Percentiles rank a stretch among this genome's conserved stretches.
Conservation (phyloP, 1,139 yeast species). For the Yamadazyma triangularis region DNA sequence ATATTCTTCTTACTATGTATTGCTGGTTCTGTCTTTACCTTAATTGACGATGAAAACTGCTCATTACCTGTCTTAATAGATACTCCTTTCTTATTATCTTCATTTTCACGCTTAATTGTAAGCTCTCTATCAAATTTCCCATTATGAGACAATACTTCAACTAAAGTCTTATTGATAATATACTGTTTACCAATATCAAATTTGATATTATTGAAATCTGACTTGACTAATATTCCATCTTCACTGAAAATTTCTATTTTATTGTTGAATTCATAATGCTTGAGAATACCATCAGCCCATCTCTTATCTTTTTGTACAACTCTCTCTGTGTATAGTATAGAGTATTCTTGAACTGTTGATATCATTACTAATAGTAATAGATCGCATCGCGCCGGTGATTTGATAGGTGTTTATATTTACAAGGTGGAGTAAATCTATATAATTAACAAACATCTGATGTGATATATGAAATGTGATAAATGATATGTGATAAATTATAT, state of each 20-base stretch:
- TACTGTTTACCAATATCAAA: conserved; percentile 10
- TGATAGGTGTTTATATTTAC: too few species aligned
- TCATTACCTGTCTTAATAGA: conserved; percentile 3
- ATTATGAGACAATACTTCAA: conserved; percentile 7
- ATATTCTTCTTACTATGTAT: too few species aligned
- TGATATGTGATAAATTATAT: too few species aligned
- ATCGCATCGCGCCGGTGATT: too few species aligned
- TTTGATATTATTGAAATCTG: conserved; percentile 16
- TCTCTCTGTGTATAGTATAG: conserved; percentile 38
- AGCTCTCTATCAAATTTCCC: conserved; percentile 9
- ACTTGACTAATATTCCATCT: conserved; percentile 30
- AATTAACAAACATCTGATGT: too few species aligned
- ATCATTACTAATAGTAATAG: too few species aligned
- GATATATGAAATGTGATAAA: too few species aligned
- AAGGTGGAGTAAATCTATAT: too few species aligned
- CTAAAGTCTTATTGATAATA: conserved; percentile 7
- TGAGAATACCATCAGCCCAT: conserved; percentile 53
- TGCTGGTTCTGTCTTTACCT: not conserved
- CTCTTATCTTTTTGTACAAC: conserved; percentile 46
- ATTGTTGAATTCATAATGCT: conserved; percentile 44
- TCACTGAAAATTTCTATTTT: conserved; percentile 42
- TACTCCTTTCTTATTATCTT: conserved; percentile 1
- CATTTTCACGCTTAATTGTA: conserved; percentile 5
- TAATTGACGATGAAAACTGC: too few species aligned
- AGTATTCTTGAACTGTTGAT: conserved; percentile 10